These are phyloP conservation scores for Leishmania lainsoni DNA, from an alignment of 208 protist species.

Conservation along the genomic window DNA sequence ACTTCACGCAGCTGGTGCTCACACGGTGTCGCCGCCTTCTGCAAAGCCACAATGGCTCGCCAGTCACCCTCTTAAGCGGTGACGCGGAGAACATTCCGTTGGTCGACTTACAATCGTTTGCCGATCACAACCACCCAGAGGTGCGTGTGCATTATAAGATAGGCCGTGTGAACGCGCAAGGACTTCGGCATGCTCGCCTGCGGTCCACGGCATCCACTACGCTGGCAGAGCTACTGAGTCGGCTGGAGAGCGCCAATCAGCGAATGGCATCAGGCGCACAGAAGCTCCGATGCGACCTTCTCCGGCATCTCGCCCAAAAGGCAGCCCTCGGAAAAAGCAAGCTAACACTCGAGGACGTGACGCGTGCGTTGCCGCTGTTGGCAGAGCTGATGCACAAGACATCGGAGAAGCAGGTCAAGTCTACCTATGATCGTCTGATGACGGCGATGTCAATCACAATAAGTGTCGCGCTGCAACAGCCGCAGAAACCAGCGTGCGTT, in stretches of 20 bases:
- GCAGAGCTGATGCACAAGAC: constrained; percentile 23
- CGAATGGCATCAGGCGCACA: constrained; percentile 6
- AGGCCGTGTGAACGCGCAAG: constrained; percentile 70
- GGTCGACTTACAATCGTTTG: constrained; percentile 61
- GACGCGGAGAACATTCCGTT: constrained; percentile 77
- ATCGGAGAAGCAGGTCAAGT: constrained; percentile 29
- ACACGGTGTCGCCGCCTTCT: constrained; percentile 67
- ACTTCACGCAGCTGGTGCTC: constrained; percentile 52
- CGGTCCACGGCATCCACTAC: constrained; percentile 41
- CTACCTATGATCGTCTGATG: constrained; percentile 48
- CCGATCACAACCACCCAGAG: constrained; percentile 57
- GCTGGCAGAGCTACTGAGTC: constrained; percentile 59
- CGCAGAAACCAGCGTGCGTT: constrained; percentile 24
- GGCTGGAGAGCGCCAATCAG: constrained; percentile 37
- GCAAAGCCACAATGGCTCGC: constrained; percentile 36
- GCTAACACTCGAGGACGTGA: constrained; percentile 59
- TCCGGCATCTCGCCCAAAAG: constrained; percentile 72
- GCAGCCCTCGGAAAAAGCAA: constrained; percentile 44
- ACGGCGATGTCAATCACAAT: constrained; percentile 51
- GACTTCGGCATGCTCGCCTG: constrained; percentile 59
- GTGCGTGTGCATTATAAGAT: constrained; percentile 76
- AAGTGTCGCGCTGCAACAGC: constrained; percentile 55
- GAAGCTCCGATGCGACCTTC: constrained; percentile 55
- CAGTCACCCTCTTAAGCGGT: constrained; percentile 59
- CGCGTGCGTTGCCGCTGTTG: constrained; percentile 63